phyloP scores from a whole-genome alignment of 371 early-diverging fungal genomes.

The Apophysomyces variabilis region DNA sequence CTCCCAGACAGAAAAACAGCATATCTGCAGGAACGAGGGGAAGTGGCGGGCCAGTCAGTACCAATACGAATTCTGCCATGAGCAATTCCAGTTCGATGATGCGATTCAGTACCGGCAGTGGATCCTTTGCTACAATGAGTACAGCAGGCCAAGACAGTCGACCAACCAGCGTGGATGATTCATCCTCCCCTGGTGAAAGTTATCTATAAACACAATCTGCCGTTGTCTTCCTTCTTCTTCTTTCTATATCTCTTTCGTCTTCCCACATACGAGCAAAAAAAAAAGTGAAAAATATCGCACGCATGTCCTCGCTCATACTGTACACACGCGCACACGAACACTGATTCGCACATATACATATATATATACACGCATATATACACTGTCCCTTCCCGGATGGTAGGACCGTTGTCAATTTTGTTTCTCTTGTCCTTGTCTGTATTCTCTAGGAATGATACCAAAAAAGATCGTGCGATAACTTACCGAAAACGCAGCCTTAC shows the following conservation, averaged over 20 bases:
- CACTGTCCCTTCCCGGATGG: too few species aligned
- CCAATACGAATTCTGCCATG: conserved; percentile 24
- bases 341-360: too few species aligned
- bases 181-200: conserved; percentile 2
- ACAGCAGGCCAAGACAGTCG: conserved; percentile 21
- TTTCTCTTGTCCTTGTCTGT: too few species aligned
- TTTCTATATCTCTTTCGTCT: background rate
- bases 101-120: conserved; percentile 28
- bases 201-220: background rate
- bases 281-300: too few species aligned
- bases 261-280: too few species aligned
- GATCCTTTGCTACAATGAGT: conserved; percentile 5
- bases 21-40: background rate
- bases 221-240: background rate
- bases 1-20: conserved; percentile 52
- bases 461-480: too few species aligned
- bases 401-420: too few species aligned
- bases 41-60: conserved; percentile 22
- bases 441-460: too few species aligned
- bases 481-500: too few species aligned
- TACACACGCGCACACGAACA: too few species aligned
- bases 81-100: conserved; percentile 30
- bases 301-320: too few species aligned
- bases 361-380: too few species aligned
- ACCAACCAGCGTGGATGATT: conserved; percentile 30